phyloP scores from a whole-genome alignment of 768 basidiomycete genomes.

The Hygrophoropsis aurantiaca region DNA sequence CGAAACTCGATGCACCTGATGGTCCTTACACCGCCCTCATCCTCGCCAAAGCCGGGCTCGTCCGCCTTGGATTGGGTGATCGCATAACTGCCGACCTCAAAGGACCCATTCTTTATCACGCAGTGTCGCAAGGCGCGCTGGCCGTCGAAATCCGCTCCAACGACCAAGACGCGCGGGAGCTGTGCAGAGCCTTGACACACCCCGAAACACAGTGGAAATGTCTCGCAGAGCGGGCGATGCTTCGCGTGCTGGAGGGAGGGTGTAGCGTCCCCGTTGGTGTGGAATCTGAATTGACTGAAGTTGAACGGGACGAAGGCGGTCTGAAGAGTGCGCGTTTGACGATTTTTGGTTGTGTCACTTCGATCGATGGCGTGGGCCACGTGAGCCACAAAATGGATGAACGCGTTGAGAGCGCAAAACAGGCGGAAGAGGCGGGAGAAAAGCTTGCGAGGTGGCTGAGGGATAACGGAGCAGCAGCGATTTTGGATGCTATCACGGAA shows the following conservation, averaged over 20 bases:
- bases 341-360: constrained; percentile 82
- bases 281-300: constrained; percentile 44
- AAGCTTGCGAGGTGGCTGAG: constrained; percentile 65
- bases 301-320: constrained; percentile 29
- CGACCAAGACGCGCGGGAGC: constrained; percentile 56
- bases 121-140: constrained; percentile 94
- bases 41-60: constrained; percentile 90
- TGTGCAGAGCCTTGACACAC: constrained; percentile 73
- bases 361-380: constrained; percentile 70
- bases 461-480: constrained; percentile 68
- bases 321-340: constrained; percentile 39
- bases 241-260: constrained; percentile 92
- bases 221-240: constrained; percentile 82
- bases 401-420: constrained; percentile 48
- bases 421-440: constrained; percentile 70
- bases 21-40: constrained; percentile 85
- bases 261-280: constrained; percentile 97
- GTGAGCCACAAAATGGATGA: constrained; percentile 63
- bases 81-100: constrained; percentile 74
- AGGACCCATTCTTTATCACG: constrained; percentile 78
- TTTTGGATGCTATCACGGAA: constrained; percentile 80
- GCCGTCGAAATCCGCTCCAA: constrained; percentile 79
- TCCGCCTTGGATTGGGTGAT: constrained; percentile 71
- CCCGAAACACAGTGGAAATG: constrained; percentile 76
- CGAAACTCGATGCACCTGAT: constrained; percentile 83